Percentiles rank a stretch among this genome's conserved stretches.
Evolutionary conservation across 129 eudicot genomes (phyloP).

Genomic region (Flaveria trinervia): DNA sequence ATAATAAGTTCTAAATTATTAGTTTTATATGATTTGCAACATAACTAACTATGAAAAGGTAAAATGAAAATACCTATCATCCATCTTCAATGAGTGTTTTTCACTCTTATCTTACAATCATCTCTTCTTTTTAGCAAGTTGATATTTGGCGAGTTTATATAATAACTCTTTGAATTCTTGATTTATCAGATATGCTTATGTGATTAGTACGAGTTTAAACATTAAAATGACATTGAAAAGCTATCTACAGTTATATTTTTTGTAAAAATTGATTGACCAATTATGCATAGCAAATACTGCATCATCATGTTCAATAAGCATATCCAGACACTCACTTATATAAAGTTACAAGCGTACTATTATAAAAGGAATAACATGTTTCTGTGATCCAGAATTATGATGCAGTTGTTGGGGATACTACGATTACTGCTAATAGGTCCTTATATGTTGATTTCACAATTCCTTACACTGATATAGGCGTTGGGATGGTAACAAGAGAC

Average conservation of each 20-base stretch:
- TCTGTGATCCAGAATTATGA: conserved; percentile 8
- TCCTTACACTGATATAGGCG: conserved; percentile 5
- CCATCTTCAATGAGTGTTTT: no score
- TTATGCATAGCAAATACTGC: neutral
- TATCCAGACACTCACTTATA: neutral
- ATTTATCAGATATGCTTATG: no score
- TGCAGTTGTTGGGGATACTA: conserved; percentile 2
- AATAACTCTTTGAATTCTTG: no score
- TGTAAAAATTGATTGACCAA: neutral
- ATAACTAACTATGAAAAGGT: neutral
- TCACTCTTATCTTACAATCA: no score
- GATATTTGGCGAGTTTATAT: no score
- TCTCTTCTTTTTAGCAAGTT: no score
- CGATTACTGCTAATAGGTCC: conserved; percentile 16
- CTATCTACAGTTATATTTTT: no score
- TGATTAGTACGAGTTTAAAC: no score
- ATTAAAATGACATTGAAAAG: no score
- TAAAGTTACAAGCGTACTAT: neutral
- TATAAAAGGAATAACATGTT: conserved; percentile 1
- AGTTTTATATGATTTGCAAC: neutral
- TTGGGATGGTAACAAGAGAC: neutral
- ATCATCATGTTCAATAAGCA: no score
- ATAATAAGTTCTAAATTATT: no score
- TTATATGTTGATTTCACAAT: conserved; percentile 8
- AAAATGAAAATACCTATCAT: no score